phyloP scores from a whole-genome alignment of 2,329 filamentous ascomycete species.

The Basipetospora chlamydospora region DNA sequence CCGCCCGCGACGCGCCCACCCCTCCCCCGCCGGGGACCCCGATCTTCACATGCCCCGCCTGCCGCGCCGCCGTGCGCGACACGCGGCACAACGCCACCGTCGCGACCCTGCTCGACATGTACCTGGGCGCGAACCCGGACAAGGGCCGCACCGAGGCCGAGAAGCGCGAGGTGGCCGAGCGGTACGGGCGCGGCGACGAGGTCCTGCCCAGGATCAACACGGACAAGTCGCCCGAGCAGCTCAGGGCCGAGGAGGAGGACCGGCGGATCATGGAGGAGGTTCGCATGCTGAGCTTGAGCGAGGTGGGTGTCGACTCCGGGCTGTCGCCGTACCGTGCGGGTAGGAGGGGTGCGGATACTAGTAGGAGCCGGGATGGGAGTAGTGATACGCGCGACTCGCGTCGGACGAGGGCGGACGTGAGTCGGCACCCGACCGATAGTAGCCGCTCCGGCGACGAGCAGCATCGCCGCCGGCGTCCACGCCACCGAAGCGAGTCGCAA shows the following conservation, averaged over 20 bases:
- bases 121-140: constrained; percentile 63
- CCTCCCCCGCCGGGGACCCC: constrained; percentile 31
- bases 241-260: constrained; percentile 49
- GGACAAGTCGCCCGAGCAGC: constrained; percentile 37
- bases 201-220: constrained; percentile 52
- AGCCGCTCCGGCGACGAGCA: constrained; percentile 1
- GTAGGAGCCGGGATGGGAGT: constrained; percentile 6
- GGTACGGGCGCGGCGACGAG: constrained; percentile 70
- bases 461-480: no score
- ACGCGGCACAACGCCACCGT: constrained; percentile 85
- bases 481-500: constrained; percentile 21
- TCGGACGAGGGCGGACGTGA: constrained; percentile 8
- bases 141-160: constrained; percentile 57
- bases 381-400: not conserved
- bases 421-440: constrained; percentile 1
- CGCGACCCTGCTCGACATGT: constrained; percentile 80
- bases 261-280: constrained; percentile 56
- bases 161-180: constrained; percentile 57
- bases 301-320: constrained; percentile 38
- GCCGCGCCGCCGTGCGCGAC: constrained; percentile 71
- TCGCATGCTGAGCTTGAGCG: constrained; percentile 57
- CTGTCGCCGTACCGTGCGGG: constrained; percentile 10
- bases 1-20: constrained; percentile 34
- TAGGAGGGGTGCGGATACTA: constrained; percentile 5
- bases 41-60: constrained; percentile 81